phyloP scores from a whole-genome alignment of 495 filamentous ascomycete genomes.

The Neurospora tetraspora region DNA sequence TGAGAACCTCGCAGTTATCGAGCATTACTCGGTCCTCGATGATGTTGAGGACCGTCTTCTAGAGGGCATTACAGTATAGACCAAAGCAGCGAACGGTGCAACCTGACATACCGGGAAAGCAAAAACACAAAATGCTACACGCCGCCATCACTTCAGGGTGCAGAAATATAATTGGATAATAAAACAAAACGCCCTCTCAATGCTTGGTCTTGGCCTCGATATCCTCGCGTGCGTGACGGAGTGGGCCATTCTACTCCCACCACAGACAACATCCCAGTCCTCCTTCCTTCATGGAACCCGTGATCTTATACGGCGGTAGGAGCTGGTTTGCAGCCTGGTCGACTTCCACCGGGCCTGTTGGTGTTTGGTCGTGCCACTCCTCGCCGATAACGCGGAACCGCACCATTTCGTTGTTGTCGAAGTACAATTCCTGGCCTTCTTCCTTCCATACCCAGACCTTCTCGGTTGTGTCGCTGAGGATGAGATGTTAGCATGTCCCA shows the following conservation, averaged over 20 bases:
- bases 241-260: slow-evolving; percentile 33
- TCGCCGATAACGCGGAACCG: slow-evolving; percentile 76
- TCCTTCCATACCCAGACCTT: slow-evolving; percentile 74
- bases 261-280: slow-evolving; percentile 44
- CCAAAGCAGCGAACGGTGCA: background rate
- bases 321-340: slow-evolving; percentile 19
- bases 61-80: slow-evolving; percentile 37
- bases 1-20: slow-evolving; percentile 90
- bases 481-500: background rate
- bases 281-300: slow-evolving; percentile 46
- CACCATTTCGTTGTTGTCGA: slow-evolving; percentile 80
- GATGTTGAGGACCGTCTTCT: slow-evolving; percentile 79
- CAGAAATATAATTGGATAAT: background rate
- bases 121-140: background rate
- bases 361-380: slow-evolving; percentile 79
- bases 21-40: slow-evolving; percentile 83
- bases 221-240: background rate
- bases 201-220: background rate
- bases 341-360: slow-evolving; percentile 50
- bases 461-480: slow-evolving; percentile 54
- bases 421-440: slow-evolving; percentile 62
- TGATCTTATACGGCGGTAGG: slow-evolving; percentile 56
- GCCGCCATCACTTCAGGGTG: background rate
- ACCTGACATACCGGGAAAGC: background rate
- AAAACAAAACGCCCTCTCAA: background rate